Base-by-base conservation (phyloP, 2,329 filamentous ascomycete species). In the Claviceps spartinae region DNA sequence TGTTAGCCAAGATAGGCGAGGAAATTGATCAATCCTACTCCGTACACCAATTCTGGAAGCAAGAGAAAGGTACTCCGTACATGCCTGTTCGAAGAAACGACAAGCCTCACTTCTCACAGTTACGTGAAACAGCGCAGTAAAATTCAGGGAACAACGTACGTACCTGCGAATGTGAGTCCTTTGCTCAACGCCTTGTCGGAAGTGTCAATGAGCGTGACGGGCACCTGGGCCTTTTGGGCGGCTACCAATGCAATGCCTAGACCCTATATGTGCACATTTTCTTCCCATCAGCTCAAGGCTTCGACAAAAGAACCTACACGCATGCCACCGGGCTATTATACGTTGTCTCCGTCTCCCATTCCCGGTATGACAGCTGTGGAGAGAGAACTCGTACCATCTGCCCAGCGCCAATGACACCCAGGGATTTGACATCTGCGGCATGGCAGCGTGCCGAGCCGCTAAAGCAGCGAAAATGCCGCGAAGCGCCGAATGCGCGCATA, bases 221-320 rank as follows among this genome's bases (percentile, higher is more conserved):
- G 86, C 0, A 98, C 79, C 54, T 82, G 75, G 44, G 91, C 91
- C 66, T 75, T 89, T 58, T 88, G 83, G 44, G 91, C 88, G 49
- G 91, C 93, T 47, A 98, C 91, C 16, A 98, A 81, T 49, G 93
- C 93, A 67, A 98, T 98, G 54, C 93, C 93, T 45, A 98, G 74
- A 54, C 93, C 93, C 91, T 97, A 30, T 40, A 44, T 43, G 14
- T 48, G 14, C 11, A 36, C 50, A 49, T 48, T 2, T 11, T 34
- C 8, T 18, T 18, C 24, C 11, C 36, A 40, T 51, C 49, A 51
- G 50, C 44, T 46, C 40, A 37, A 2, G n/a, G 14, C 43, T 48
- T 48, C 30, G 24, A 50, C 50, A 41, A 48, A 16, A 40, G n/a
- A n/a, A 40, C 38, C 16, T n/a, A n/a, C 38, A 40, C 38, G n/a